Conservation (phyloP, 1,284 basidiomycete species). For the Cerioporus squamosus region DNA sequence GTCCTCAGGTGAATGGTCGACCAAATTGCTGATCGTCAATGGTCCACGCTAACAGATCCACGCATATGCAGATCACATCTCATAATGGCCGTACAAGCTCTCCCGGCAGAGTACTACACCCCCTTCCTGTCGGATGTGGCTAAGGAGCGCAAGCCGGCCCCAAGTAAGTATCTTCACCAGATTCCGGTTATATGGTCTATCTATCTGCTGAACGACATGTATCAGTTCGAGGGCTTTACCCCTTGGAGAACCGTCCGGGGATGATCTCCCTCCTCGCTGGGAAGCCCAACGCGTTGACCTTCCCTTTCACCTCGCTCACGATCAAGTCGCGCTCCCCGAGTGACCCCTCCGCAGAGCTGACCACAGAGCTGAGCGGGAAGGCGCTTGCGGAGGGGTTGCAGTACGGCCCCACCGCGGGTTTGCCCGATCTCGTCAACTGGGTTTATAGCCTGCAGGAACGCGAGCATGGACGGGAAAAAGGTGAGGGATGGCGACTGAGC, state of each 20-base stretch:
- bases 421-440: constrained; percentile 68
- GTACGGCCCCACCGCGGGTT: constrained; percentile 79
- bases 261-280: constrained; percentile 88
- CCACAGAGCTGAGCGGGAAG: constrained; percentile 55
- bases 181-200: background rate
- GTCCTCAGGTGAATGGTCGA: no score
- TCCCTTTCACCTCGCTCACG: constrained; percentile 83
- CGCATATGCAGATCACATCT: constrained; percentile 2
- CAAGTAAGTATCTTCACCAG: constrained; percentile 58
- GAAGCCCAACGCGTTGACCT: constrained; percentile 89
- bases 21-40: no score
- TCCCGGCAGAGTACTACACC: constrained; percentile 56
- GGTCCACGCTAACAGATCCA: no score
- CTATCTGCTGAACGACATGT: background rate
- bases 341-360: constrained; percentile 46
- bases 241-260: constrained; percentile 78
- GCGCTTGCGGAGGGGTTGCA: constrained; percentile 73
- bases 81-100: constrained; percentile 33
- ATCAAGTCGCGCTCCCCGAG: constrained; percentile 55
- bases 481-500: constrained; percentile 74
- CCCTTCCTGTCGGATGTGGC: constrained; percentile 62
- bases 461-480: constrained; percentile 60
- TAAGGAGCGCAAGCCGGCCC: constrained; percentile 59
- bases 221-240: constrained; percentile 61
- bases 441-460: constrained; percentile 67